A percentile compares a stretch with the other conserved stretches of the same genome.
These are phyloP conservation scores for Citrus cavaleriei DNA, from an alignment of 345 rosid genomes.

Conservation along the genomic window DNA sequence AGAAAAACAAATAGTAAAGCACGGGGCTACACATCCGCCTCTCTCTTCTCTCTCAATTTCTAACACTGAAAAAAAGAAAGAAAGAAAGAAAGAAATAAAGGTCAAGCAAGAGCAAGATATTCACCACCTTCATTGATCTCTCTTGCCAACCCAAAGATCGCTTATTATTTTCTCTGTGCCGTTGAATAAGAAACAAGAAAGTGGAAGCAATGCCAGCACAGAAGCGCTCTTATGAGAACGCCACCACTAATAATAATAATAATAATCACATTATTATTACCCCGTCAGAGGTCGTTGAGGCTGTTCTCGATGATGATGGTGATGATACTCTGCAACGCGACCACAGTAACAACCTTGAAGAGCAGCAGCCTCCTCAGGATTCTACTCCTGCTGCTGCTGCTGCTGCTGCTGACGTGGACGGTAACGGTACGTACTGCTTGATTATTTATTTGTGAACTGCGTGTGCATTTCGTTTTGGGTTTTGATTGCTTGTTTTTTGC, in stretches of 20 bases:
- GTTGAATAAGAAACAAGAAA: neutral
- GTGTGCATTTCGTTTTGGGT: slow-evolving; percentile 2
- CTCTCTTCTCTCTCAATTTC: slow-evolving; percentile 1
- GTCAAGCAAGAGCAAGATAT: neutral
- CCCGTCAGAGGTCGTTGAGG: slow-evolving; percentile 2
- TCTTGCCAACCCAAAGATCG: too few relatives aligned
- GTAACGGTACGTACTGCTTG: slow-evolving; percentile 9
- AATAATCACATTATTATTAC: too few relatives aligned
- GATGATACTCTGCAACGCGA: slow-evolving; percentile 11
- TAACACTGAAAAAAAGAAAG: neutral
- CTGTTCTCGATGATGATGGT: neutral
- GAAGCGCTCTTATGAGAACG: slow-evolving; percentile 23
- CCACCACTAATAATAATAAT: neutral
- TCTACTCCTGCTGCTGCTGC: slow-evolving; percentile 13
- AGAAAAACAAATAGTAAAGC: neutral
- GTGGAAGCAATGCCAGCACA: slow-evolving; percentile 33
- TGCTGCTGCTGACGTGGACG: slow-evolving; percentile 19
- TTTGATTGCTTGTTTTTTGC: neutral
- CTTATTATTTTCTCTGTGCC: neutral
- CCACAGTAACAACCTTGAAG: slow-evolving; percentile 10
- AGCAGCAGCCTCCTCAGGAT: neutral
- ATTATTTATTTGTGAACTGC: neutral
- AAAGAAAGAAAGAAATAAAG: neutral
- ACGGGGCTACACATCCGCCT: slow-evolving; percentile 1
- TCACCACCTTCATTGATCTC: slow-evolving; percentile 3